Conservation (phyloP, 2,329 filamentous ascomycete species). For the Cladosporium sp. region DNA sequence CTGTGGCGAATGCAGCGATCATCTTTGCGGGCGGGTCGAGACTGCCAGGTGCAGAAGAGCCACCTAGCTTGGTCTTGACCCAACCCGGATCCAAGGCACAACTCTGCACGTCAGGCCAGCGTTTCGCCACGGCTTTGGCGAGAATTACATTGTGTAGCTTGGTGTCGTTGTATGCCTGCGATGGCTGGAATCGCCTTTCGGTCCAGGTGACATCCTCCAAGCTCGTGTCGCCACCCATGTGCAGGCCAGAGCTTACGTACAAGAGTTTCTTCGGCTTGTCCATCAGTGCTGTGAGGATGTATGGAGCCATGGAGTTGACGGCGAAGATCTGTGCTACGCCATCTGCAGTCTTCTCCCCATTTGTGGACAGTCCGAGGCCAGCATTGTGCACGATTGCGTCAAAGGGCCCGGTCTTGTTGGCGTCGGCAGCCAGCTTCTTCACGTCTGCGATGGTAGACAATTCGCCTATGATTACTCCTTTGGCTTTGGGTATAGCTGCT, state of each 20-base stretch:
- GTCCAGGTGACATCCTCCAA: slow-evolving; percentile 40
- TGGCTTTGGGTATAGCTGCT: slow-evolving; percentile 47
- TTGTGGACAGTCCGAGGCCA: slow-evolving; percentile 44
- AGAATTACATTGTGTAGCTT: slow-evolving; percentile 56
- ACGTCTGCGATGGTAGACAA: slow-evolving; percentile 49
- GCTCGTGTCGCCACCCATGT: slow-evolving; percentile 44
- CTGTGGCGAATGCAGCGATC: slow-evolving; percentile 47
- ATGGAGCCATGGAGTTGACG: slow-evolving; percentile 56
- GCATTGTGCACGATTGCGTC: slow-evolving; percentile 59
- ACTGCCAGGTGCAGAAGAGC: slow-evolving; percentile 42
- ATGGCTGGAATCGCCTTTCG: slow-evolving; percentile 32
- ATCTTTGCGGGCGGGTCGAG: slow-evolving; percentile 46
- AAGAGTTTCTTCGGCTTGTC: slow-evolving; percentile 47
- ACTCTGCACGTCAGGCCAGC: slow-evolving; percentile 42
- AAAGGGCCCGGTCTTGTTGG: slow-evolving; percentile 48
- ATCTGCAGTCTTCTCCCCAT: slow-evolving; percentile 41
- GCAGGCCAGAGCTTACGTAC: slow-evolving; percentile 51
- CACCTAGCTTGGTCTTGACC: slow-evolving; percentile 44
- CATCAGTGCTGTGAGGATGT: slow-evolving; percentile 52
- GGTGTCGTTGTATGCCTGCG: slow-evolving; percentile 48
- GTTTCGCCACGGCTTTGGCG: slow-evolving; percentile 50
- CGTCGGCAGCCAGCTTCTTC: slow-evolving; percentile 48
- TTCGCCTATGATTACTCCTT: slow-evolving; percentile 51
- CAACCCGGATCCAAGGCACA: slow-evolving; percentile 46
- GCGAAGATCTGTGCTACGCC: slow-evolving; percentile 49